A percentile compares a stretch with the other conserved stretches of the same genome.
These are phyloP conservation scores for Chaetomium fimeti DNA, from an alignment of 495 filamentous ascomycete species.

Conservation along the genomic window DNA sequence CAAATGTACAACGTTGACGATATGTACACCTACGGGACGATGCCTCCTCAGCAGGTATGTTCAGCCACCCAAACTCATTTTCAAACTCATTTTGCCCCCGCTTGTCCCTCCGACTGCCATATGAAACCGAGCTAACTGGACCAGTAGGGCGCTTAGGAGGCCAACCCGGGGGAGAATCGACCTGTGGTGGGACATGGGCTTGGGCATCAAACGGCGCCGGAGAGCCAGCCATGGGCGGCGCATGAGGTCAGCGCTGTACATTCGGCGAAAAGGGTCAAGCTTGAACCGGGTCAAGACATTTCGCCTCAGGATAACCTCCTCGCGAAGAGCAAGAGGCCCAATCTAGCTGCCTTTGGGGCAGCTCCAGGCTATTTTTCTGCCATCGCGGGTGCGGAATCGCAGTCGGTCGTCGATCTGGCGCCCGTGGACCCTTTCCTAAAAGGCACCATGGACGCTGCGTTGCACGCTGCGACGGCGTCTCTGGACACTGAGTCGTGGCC, in stretches of 20 bases:
- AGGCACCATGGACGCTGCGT: too few species aligned
- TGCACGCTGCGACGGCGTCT: neutral
- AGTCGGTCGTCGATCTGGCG: neutral
- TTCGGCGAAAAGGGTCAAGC: neutral
- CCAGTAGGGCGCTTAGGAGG: slow-evolving; percentile 33
- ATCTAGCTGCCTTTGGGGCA: too few species aligned
- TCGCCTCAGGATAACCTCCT: neutral
- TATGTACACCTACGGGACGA: slow-evolving; percentile 80
- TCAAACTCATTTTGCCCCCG: too few species aligned
- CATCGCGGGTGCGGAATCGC: too few species aligned
- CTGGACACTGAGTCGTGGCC: neutral
- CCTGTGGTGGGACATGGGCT: neutral
- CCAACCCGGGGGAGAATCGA: neutral
- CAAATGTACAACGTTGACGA: slow-evolving; percentile 76
- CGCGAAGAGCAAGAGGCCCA: too few species aligned
- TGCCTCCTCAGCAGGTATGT: slow-evolving; percentile 83
- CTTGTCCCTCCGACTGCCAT: neutral
- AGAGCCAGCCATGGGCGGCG: neutral
- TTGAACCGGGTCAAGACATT: neutral
- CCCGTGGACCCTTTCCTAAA: neutral
- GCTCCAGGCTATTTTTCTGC: too few species aligned
- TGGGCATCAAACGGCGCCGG: neutral
- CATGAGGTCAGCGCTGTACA: neutral
- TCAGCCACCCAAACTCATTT: neutral
- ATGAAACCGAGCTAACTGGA: slow-evolving; percentile 17